Evolutionary conservation across 169 alveolate genomes (phyloP).

Genomic region (Babesia ovis): DNA sequence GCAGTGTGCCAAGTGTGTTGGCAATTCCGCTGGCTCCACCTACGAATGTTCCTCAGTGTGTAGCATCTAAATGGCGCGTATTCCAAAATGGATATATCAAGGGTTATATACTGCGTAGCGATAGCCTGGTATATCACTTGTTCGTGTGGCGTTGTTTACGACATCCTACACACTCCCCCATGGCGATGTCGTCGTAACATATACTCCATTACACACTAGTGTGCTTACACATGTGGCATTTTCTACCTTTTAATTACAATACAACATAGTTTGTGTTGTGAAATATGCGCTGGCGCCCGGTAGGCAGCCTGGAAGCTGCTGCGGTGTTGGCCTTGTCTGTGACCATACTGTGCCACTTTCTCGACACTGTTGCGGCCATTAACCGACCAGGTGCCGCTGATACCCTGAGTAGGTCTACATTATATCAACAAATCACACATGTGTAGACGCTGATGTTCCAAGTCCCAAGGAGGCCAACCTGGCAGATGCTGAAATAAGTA

Average conservation of each 20-base stretch:
- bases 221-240: neutral
- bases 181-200: neutral
- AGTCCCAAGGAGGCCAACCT: slow-evolving; percentile 18
- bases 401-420: no score
- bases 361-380: neutral
- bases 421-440: neutral
- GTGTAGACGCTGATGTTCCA: slow-evolving; percentile 17
- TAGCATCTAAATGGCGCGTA: no score
- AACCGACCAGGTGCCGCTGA: slow-evolving; percentile 4
- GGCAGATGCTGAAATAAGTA: slow-evolving; percentile 13
- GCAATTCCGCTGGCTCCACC: no score
- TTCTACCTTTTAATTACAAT: neutral
- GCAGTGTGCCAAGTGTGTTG: no score
- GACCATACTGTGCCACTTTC: neutral
- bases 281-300: neutral
- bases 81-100: no score
- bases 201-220: neutral
- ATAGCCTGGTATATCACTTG: no score
- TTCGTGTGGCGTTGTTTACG: neutral
- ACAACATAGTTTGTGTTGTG: neutral
- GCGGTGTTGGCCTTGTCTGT: slow-evolving; percentile 7
- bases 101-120: no score
- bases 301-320: neutral
- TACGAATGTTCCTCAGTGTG: no score
- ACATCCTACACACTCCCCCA: slow-evolving; percentile 27